Evolutionary conservation across 116 monocot genomes (phyloP), one percentile per base, ranked within the genome.

Genomic region (Papilionanthe hybrid): DNA sequence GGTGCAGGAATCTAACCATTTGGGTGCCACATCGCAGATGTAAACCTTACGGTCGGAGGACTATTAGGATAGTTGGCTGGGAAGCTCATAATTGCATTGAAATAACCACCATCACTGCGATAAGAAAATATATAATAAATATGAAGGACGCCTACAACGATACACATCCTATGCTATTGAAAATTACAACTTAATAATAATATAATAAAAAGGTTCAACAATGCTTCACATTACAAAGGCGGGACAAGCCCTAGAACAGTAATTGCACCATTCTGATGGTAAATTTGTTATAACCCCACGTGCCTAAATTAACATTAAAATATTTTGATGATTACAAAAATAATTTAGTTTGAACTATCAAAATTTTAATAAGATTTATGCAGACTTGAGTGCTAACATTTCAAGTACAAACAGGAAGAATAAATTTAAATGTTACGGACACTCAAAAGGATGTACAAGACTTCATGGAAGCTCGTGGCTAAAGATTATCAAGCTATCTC

Each of bases 21-120:
- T 75, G 90, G 90, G 37, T 89, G 89, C 89, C 89, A 89, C 89
- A 89, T 89, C 72, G 86, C 89, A 42, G 89, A 86, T 66, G 86
- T 87, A 78, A 90, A 90, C 82, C 90, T 84, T 30, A 90, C 87
- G 4, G 90, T 81, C 5, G 94, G 94, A 80, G 94, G 94, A 72
- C 85, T 88, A 43, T 90, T 90, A 37, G 94, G 94, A 77, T 94
- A 94, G 58, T 94, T 94, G 15, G 77, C 17, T 79, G 94, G 94
- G 78, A 94, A 94, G 68, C 82, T 88, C 94, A 94, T 91, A 49
- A 94, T 87, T 7, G 94, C 94, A 86, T 94, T 94, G 75, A 94
- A 94, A 79, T 80, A 94, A 19, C 94, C 94, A 41, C 92, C 94
- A 56, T 94, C 94, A 82, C 92, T 94, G 76, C 53, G 81, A 78